Conservation (phyloP, 2,329 filamentous ascomycete genomes). For the Pseudogymnoascus sp. region DNA sequence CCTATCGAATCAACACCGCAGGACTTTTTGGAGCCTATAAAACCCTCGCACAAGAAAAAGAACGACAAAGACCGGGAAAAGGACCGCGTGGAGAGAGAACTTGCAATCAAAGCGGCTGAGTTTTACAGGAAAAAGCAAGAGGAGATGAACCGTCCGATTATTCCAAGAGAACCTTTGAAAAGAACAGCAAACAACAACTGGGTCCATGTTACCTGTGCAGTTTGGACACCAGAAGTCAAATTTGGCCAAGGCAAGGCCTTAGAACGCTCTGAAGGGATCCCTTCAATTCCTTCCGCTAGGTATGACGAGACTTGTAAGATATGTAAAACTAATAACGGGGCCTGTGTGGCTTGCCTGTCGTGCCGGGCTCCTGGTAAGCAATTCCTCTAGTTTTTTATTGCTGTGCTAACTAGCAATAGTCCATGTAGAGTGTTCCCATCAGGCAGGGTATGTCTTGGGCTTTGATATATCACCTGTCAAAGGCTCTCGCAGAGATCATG, state of each 20-base stretch:
- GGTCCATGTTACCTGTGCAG: conserved; percentile 90
- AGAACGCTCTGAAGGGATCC: conserved; percentile 83
- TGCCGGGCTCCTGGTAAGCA: conserved; percentile 49
- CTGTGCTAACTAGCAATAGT: conserved; percentile 32
- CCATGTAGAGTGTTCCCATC: conserved; percentile 86
- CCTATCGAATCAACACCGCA: conserved; percentile 74
- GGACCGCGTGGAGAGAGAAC: conserved; percentile 78
- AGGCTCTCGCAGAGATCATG: conserved; percentile 74
- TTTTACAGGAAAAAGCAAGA: conserved; percentile 77
- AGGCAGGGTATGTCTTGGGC: conserved; percentile 73
- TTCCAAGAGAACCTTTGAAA: conserved; percentile 87
- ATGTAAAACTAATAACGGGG: conserved; percentile 69
- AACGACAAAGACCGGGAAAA: conserved; percentile 85
- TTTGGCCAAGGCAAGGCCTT: conserved; percentile 80
- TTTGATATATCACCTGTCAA: conserved; percentile 91
- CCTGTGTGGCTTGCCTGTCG: conserved; percentile 75
- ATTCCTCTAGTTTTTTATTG: neutral
- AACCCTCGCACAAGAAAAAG: conserved; percentile 78
- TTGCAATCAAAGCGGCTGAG: conserved; percentile 71
- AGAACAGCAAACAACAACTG: conserved; percentile 95
- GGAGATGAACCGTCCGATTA: conserved; percentile 72
- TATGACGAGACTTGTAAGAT: conserved; percentile 77
- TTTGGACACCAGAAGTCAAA: conserved; percentile 88
- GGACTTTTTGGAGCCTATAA: conserved; percentile 78
- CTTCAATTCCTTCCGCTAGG: conserved; percentile 64